Evolutionary conservation across 225 moss, liverwort and hornwort species (phyloP), one percentile per base, ranked within the genome.

Genomic region (Ulota crispa): DNA sequence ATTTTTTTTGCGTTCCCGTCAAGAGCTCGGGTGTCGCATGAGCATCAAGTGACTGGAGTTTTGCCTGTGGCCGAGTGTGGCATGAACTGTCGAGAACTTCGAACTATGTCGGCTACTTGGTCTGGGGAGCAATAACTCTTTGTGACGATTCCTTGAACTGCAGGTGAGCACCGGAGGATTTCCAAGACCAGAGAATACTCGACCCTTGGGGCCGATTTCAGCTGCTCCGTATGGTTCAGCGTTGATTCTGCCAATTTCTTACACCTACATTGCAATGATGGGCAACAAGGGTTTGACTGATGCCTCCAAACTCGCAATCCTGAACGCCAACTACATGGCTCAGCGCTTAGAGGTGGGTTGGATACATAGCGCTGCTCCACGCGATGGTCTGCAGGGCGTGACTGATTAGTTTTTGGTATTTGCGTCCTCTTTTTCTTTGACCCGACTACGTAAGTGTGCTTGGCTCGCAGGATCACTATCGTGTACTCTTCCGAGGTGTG

Each of bases 241-340:
- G 37, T 82, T 99, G 87, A 99, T 99, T 56, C 80, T 99, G 55
- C 98, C 95, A n/a, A 99, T 99, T 82, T 95, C 95, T 3, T 99
- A 92, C 83, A 82, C 83, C 36, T 99, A 99, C 83, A 93, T 99
- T 62, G 89, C 89, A 0, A 89, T 99, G 92, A 99, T 99, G 98
- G 98, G 98, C 15, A 90, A 91, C 56, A 80, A 92, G 86, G 98
- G 98, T 14, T 85, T 99, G 55, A 99, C 98, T 0, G 91, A 95
- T 70, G 98, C 98, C 8, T 99, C 98, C 4, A 99, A 95, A 76
- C 80, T 99, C 8, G 98, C 98, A 8, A 99, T 99, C 53, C 78
- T 99, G 15, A 99, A 99, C 76, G 98, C 98, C 64, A 99, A 99
- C 84, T 99, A 99, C 87, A 99, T 99, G 98, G 98, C 98, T 2